Conservation (phyloP, 805 yeast species). For the Cyberlindnera samutprakarnensis region DNA sequence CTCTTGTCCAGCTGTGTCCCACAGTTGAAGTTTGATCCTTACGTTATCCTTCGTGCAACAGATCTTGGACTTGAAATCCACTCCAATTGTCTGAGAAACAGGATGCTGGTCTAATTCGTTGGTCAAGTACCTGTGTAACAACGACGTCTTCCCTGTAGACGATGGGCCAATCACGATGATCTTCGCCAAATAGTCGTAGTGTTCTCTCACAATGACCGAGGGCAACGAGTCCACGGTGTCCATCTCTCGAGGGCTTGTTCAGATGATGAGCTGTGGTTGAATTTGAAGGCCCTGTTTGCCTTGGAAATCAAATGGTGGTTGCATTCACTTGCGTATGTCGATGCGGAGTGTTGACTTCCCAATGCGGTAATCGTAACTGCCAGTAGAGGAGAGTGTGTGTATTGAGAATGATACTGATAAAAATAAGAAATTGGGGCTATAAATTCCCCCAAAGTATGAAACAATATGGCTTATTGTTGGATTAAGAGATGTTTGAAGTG, state of each 20-base stretch:
- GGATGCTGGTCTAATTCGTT: conserved; percentile 14
- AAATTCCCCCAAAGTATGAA: too few species aligned
- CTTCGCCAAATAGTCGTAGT: conserved; percentile 31
- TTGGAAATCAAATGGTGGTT: too few species aligned
- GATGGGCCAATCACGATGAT: conserved; percentile 36
- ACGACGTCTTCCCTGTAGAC: conserved; percentile 36
- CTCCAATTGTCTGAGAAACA: conserved; percentile 35
- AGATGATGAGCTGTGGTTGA: too few species aligned
- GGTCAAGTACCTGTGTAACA: conserved; percentile 29
- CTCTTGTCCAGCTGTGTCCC: conserved; percentile 34
- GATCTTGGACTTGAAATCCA: conserved; percentile 29
- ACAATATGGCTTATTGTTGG: too few species aligned
- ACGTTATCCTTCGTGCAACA: conserved; percentile 6
- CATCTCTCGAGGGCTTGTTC: background rate
- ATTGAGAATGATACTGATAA: too few species aligned
- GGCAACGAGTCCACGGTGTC: conserved; percentile 3
- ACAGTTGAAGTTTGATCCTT: conserved; percentile 22
- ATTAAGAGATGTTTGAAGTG: too few species aligned
- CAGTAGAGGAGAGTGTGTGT: too few species aligned
- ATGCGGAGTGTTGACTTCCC: too few species aligned
- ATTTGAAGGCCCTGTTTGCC: too few species aligned
- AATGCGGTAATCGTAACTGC: too few species aligned
- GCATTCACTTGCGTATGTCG: too few species aligned
- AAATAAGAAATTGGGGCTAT: too few species aligned
- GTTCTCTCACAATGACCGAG: conserved; percentile 5